Evolutionary conservation across 2,329 filamentous ascomycete species (phyloP).

Genomic region (Alternaria gaisen): DNA sequence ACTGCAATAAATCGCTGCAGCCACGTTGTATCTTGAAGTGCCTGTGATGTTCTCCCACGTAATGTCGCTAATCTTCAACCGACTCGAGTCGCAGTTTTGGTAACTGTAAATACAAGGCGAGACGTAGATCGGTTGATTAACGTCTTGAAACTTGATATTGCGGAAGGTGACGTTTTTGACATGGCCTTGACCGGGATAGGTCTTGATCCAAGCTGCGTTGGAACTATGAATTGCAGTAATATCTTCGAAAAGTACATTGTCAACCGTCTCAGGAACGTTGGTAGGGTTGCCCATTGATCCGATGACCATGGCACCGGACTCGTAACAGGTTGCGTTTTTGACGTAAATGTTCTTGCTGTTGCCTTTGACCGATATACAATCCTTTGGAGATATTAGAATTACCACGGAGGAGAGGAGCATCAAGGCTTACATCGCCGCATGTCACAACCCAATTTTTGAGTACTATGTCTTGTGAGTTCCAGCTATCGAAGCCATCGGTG

Average conservation of each 20-base stretch:
- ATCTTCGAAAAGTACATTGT: conserved; percentile 57
- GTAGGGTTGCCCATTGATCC: conserved; percentile 67
- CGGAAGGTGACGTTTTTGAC: conserved; percentile 58
- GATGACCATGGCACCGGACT: conserved; percentile 66
- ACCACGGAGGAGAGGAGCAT: conserved; percentile 30
- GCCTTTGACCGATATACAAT: conserved; percentile 69
- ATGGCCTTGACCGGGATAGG: conserved; percentile 51
- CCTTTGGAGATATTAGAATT: conserved; percentile 55
- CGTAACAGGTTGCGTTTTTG: conserved; percentile 68
- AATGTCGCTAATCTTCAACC: conserved; percentile 55
- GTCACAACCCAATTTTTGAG: conserved; percentile 57
- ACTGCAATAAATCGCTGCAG: conserved; percentile 55
- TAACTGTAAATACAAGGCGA: conserved; percentile 57
- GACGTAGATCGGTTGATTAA: conserved; percentile 62
- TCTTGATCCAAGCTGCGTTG: conserved; percentile 44
- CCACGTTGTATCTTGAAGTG: conserved; percentile 54
- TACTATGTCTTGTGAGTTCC: conserved; percentile 59
- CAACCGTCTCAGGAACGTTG: conserved; percentile 64
- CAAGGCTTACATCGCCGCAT: conserved; percentile 40
- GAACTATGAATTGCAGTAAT: conserved; percentile 37
- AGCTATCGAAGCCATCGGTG: conserved; percentile 62
- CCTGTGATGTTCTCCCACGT: conserved; percentile 62
- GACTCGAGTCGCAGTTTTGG: conserved; percentile 31
- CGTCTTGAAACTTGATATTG: conserved; percentile 47
- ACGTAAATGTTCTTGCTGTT: conserved; percentile 67